phyloP scores from a whole-genome alignment of 306 rosid species.

The Prunus armeniaca region DNA sequence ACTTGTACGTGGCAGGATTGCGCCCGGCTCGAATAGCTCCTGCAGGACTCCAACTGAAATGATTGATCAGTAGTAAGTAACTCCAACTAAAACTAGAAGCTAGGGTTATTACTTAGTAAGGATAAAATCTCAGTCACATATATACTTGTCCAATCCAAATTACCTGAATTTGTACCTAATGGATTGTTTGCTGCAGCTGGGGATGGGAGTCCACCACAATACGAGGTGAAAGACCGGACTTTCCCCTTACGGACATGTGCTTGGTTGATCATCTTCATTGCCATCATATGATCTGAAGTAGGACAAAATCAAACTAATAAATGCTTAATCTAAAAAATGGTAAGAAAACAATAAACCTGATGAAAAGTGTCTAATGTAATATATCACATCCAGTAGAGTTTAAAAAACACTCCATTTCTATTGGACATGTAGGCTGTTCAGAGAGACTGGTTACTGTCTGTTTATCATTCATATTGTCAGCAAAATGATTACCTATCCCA shows the following conservation, averaged over 20 bases:
- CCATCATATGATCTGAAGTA: slow-evolving; percentile 93
- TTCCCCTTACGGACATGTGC: slow-evolving; percentile 66
- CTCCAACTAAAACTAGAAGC: slow-evolving; percentile 8
- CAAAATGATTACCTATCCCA: slow-evolving; percentile 71
- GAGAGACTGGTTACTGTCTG: not conserved
- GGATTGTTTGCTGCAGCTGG: slow-evolving; percentile 98
- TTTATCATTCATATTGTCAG: not conserved
- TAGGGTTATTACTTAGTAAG: not conserved
- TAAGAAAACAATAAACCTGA: too few species aligned
- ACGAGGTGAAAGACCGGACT: slow-evolving; percentile 74
- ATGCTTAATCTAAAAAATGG: not conserved
- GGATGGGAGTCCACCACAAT: slow-evolving; percentile 95
- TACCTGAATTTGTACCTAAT: slow-evolving; percentile 94
- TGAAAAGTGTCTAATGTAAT: too few species aligned
- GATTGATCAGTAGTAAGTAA: slow-evolving; percentile 30
- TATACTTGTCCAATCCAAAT: slow-evolving; percentile 5
- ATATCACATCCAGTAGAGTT: too few species aligned
- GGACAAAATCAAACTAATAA: not conserved
- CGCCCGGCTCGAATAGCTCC: slow-evolving; percentile 91
- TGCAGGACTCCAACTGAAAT: slow-evolving; percentile 88
- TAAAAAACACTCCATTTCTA: too few species aligned
- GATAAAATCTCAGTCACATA: too few species aligned
- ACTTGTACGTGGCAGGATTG: slow-evolving; percentile 82
- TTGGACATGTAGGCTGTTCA: too few species aligned
- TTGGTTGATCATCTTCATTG: slow-evolving; percentile 88